These are phyloP conservation scores for Chytridium lagenaria DNA, from an alignment of 371 early-diverging fungal species.

Conservation along the genomic window DNA sequence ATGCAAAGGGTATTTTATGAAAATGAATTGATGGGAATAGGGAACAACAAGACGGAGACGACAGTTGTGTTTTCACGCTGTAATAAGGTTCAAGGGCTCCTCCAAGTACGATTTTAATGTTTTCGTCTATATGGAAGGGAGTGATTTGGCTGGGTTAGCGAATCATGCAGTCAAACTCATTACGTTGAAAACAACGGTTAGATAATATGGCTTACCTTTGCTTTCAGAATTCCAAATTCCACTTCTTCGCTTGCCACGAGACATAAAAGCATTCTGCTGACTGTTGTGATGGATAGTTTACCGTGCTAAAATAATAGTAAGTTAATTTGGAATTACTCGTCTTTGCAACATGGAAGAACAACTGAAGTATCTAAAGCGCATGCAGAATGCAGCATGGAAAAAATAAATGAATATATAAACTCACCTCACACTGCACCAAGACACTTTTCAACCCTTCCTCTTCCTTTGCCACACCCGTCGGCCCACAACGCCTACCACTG, in stretches of 20 bases:
- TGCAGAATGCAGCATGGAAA: background rate
- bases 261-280: slow-evolving; percentile 74
- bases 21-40: too few species aligned
- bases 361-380: background rate
- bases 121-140: slow-evolving; percentile 23
- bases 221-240: slow-evolving; percentile 72
- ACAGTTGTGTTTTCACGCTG: background rate
- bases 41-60: background rate
- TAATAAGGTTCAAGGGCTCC: slow-evolving; percentile 13
- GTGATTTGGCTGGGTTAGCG: too few species aligned
- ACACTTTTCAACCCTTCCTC: slow-evolving; percentile 59
- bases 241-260: slow-evolving; percentile 67
- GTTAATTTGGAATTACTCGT: background rate
- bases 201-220: slow-evolving; percentile 62
- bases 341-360: background rate
- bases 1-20: too few species aligned
- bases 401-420: background rate
- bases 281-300: slow-evolving; percentile 63
- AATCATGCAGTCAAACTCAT: too few species aligned
- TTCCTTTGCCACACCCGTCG: slow-evolving; percentile 31
- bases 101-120: slow-evolving; percentile 34
- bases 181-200: background rate
- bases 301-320: slow-evolving; percentile 58
- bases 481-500: background rate
- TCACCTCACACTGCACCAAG: slow-evolving; percentile 73